A percentile compares a stretch with the other conserved stretches of the same genome.
Evolutionary conservation across 495 filamentous ascomycete species (phyloP).

Genomic region (Aspergillus ostianus): DNA sequence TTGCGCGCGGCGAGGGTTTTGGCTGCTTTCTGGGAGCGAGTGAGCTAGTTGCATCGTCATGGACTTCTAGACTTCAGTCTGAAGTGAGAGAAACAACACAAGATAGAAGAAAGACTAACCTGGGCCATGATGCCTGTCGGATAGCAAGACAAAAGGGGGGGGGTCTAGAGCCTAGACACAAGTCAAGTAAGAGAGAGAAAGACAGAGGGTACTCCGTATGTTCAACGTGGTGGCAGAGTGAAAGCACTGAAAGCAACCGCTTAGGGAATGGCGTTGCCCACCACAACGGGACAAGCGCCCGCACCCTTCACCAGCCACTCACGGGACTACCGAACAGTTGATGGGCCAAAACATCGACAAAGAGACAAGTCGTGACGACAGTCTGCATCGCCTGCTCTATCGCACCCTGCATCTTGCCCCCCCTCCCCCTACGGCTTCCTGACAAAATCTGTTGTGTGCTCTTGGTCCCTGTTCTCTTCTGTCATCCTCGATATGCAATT

Average conservation of each 20-base stretch:
- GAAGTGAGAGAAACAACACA: neutral
- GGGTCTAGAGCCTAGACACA: neutral
- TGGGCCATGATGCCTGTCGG: conserved; percentile 1
- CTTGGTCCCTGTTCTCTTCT: neutral
- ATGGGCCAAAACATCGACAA: conserved; percentile 24
- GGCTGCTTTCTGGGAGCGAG: conserved; percentile 71
- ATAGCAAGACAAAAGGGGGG: neutral
- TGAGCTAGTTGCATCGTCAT: conserved; percentile 13
- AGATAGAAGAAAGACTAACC: neutral
- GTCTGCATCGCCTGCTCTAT: neutral
- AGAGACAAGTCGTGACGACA: conserved; percentile 9
- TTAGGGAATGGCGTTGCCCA: conserved; percentile 27
- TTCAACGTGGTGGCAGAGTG: neutral
- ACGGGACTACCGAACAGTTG: conserved; percentile 8
- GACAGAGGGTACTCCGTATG: neutral
- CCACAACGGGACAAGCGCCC: conserved; percentile 29
- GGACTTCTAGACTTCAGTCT: neutral
- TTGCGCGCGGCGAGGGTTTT: conserved; percentile 90
- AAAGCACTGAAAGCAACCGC: neutral
- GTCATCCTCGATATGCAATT: conserved; percentile 27
- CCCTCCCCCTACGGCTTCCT: conserved; percentile 3
- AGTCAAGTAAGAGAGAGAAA: neutral
- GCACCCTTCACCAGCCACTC: conserved; percentile 27
- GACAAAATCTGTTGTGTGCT: conserved; percentile 1
- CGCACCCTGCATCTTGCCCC: conserved; percentile 8